These are phyloP conservation scores for Penicillium cosmopolitanum DNA, from an alignment of 495 filamentous ascomycete genomes.

Conservation along the genomic window DNA sequence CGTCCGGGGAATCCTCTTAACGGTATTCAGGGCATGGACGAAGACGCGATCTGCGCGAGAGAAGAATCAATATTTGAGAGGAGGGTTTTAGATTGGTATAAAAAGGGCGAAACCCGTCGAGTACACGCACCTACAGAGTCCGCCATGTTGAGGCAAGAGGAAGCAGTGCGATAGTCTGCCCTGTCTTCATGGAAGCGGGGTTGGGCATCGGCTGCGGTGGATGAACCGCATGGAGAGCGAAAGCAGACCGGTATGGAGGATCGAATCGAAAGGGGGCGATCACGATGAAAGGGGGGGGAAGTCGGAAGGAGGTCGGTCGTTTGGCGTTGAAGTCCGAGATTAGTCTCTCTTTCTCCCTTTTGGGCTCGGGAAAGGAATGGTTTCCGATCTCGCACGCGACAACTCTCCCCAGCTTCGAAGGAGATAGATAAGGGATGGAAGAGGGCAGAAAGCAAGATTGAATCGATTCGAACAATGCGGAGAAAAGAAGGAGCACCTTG, in stretches of 20 bases:
- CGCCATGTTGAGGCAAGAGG: conserved; percentile 49
- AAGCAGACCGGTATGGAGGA: not conserved
- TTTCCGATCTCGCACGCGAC: conserved; percentile 17
- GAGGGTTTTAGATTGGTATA: not conserved
- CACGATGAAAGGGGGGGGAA: conserved; percentile 1
- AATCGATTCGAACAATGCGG: not conserved
- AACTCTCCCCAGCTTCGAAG: conserved; percentile 6
- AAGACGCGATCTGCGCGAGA: conserved; percentile 84
- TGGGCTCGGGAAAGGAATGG: conserved; percentile 15
- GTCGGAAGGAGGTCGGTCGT: conserved; percentile 10
- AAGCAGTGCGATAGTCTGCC: conserved; percentile 28
- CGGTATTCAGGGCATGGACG: conserved; percentile 96
- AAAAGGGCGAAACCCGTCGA: not conserved
- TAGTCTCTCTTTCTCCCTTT: conserved; percentile 7
- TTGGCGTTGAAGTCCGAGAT: conserved; percentile 4
- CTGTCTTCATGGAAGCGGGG: conserved; percentile 42
- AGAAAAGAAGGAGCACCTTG: not conserved
- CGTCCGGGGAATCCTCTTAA: conserved; percentile 94
- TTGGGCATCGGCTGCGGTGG: conserved; percentile 33
- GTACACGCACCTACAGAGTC: conserved; percentile 56
- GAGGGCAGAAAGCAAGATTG: not conserved
- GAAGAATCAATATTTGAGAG: not conserved
- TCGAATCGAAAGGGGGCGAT: conserved; percentile 5
- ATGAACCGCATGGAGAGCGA: conserved; percentile 32
- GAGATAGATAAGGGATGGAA: not conserved